Evolutionary conservation across 192 early-diverging fungal genomes (phyloP).

Genomic region (Funneliformis mosseae): DNA sequence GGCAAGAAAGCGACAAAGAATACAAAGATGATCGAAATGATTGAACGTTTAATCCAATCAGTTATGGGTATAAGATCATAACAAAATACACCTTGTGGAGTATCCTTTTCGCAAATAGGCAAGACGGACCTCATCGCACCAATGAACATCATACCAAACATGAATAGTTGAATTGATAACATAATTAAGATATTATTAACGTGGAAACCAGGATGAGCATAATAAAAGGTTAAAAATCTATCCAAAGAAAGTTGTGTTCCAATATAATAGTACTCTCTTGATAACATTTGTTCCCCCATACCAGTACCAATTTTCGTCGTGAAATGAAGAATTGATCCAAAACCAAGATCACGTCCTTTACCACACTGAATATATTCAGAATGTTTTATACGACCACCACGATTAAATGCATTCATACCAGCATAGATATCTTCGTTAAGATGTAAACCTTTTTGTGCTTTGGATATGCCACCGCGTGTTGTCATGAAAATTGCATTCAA

Average conservation of each 20-base stretch:
- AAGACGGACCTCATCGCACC: slow-evolving; percentile 69
- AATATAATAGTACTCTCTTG: slow-evolving; percentile 90
- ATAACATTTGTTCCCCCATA: slow-evolving; percentile 93
- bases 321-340: slow-evolving; percentile 87
- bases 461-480: slow-evolving; percentile 81
- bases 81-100: slow-evolving; percentile 53
- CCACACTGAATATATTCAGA: slow-evolving; percentile 91
- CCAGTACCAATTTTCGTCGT: slow-evolving; percentile 90
- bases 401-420: slow-evolving; percentile 85
- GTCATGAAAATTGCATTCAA: slow-evolving; percentile 88
- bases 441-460: slow-evolving; percentile 88
- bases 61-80: slow-evolving; percentile 72
- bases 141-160: slow-evolving; percentile 77
- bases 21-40: slow-evolving; percentile 79
- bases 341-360: slow-evolving; percentile 88
- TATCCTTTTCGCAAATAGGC: slow-evolving; percentile 52
- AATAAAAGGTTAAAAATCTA: slow-evolving; percentile 86
- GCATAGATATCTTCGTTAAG: slow-evolving; percentile 93
- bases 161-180: slow-evolving; percentile 79
- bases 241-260: slow-evolving; percentile 84
- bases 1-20: slow-evolving; percentile 83
- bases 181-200: slow-evolving; percentile 89
- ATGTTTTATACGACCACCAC: slow-evolving; percentile 87
- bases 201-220: slow-evolving; percentile 88
- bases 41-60: slow-evolving; percentile 83